phyloP scores from a whole-genome alignment of 2,329 filamentous ascomycete species.

The Pestalotiopsis sp. region DNA sequence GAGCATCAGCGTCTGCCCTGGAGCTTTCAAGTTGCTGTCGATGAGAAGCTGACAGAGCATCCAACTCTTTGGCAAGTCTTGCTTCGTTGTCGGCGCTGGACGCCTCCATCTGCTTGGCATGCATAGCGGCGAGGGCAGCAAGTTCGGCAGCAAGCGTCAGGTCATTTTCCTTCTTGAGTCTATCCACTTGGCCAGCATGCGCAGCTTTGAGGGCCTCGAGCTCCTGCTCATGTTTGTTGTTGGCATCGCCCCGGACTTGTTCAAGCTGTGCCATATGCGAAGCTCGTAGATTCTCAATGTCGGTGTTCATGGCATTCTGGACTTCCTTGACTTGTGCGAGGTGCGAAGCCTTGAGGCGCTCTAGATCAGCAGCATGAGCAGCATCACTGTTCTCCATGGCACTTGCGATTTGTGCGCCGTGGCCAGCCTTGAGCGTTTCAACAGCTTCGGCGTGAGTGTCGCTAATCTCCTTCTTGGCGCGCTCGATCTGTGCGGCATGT shows the following conservation, averaged over 20 bases:
- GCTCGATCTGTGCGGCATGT: constrained; percentile 18
- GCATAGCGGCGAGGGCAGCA: constrained; percentile 27
- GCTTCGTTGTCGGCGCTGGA: constrained; percentile 20
- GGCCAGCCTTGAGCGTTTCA: constrained; percentile 14
- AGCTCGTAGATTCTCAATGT: constrained; percentile 16
- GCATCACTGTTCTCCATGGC: constrained; percentile 14
- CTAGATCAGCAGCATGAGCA: constrained; percentile 18
- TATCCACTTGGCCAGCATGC: constrained; percentile 24
- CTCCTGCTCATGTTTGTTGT: constrained; percentile 12
- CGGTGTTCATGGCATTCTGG: constrained; percentile 12
- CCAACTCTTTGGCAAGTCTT: constrained; percentile 24
- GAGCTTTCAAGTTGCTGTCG: constrained; percentile 27
- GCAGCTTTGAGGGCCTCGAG: constrained; percentile 17
- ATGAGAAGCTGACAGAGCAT: constrained; percentile 27
- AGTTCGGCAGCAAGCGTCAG: constrained; percentile 25
- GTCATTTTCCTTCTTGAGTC: constrained; percentile 22
- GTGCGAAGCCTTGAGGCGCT: constrained; percentile 15
- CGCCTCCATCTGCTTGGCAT: constrained; percentile 20
- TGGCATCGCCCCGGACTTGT: constrained; percentile 10
- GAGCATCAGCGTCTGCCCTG: constrained; percentile 29
- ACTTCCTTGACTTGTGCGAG: constrained; percentile 14
- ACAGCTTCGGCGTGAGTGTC: constrained; percentile 17
- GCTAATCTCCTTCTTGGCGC: constrained; percentile 14
- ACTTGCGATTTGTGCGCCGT: constrained; percentile 12
- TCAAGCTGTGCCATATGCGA: constrained; percentile 16